Evolutionary conservation across 129 eudicot species (phyloP).

Genomic region (Tagetes erecta): DNA sequence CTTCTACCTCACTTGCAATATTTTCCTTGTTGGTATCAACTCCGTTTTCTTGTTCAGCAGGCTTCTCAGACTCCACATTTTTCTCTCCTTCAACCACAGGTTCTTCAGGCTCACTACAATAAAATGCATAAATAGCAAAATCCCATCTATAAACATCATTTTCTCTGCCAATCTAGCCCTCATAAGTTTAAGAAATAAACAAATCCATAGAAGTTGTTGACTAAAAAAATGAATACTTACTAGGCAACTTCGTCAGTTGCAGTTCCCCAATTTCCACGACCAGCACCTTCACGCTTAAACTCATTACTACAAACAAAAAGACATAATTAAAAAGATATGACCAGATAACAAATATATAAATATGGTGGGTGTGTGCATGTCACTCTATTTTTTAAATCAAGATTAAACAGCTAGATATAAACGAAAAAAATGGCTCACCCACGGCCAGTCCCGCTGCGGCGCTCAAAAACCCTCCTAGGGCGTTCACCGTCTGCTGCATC

Average conservation of each 20-base stretch:
- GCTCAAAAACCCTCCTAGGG: conserved; percentile 68
- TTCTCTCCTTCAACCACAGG: conserved; percentile 50
- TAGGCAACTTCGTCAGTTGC: conserved; percentile 48
- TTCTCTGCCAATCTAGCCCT: neutral
- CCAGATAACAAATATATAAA: neutral
- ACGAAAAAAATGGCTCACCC: conserved; percentile 54
- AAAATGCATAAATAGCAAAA: neutral
- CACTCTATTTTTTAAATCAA: neutral
- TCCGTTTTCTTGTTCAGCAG: conserved; percentile 44
- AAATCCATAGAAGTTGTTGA: neutral
- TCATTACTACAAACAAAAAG: conserved; percentile 51
- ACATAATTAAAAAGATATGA: neutral
- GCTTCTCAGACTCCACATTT: conserved; percentile 57
- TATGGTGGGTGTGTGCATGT: neutral
- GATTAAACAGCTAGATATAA: neutral
- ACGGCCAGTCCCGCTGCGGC: conserved; percentile 85
- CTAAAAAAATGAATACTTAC: conserved; percentile 38
- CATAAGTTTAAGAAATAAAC: too few relatives aligned
- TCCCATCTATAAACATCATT: neutral
- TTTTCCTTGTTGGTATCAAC: conserved; percentile 56
- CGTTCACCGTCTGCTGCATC: conserved; percentile 65
- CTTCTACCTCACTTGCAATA: conserved; percentile 55
- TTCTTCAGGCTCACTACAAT: conserved; percentile 62
- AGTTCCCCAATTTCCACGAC: conserved; percentile 92
- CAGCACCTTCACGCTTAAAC: conserved; percentile 81